These are phyloP conservation scores for Borovskyia barvae DNA, from an alignment of 208 protist species.

Conservation along the genomic window DNA sequence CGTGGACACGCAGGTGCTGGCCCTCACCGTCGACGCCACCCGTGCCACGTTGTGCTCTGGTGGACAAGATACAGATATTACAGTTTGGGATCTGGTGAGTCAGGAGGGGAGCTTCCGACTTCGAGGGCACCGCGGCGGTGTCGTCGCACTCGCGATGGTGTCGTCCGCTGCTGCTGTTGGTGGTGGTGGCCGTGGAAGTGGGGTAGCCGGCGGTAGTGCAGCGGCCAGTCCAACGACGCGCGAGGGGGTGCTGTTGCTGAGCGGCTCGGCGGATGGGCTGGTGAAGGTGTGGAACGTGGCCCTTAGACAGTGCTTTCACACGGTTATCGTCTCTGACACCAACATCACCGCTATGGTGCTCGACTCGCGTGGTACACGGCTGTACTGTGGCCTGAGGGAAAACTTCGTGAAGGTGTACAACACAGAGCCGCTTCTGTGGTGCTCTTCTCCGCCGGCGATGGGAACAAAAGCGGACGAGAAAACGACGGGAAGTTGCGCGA, in stretches of 20 bases:
- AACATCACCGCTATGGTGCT: constrained; percentile 70
- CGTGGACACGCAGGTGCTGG: constrained; percentile 81
- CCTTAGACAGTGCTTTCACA: constrained; percentile 86
- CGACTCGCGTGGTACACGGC: constrained; percentile 52
- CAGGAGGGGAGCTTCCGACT: constrained; percentile 79
- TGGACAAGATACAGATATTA: constrained; percentile 96
- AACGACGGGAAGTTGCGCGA: neutral
- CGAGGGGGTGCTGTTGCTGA: constrained; percentile 54
- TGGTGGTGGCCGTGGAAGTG: neutral
- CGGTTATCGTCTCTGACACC: constrained; percentile 79
- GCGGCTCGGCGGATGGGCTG: constrained; percentile 77
- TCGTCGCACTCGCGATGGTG: constrained; percentile 72
- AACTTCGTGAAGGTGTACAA: constrained; percentile 88
- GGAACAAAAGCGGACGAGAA: neutral
- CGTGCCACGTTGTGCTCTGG: constrained; percentile 84
- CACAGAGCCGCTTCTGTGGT: constrained; percentile 47
- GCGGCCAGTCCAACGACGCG: neutral
- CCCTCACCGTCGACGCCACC: constrained; percentile 61
- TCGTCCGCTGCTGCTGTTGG: neutral
- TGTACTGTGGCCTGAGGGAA: constrained; percentile 87
- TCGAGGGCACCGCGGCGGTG: constrained; percentile 80
- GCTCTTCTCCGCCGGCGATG: neutral
- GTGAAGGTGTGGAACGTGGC: constrained; percentile 87
- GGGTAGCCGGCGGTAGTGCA: neutral
- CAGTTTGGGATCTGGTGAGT: constrained; percentile 96